A percentile compares a stretch with the other conserved stretches of the same genome.
phyloP scores from a whole-genome alignment of 75 land plant species.

The Sequoiadendron giganteum region DNA sequence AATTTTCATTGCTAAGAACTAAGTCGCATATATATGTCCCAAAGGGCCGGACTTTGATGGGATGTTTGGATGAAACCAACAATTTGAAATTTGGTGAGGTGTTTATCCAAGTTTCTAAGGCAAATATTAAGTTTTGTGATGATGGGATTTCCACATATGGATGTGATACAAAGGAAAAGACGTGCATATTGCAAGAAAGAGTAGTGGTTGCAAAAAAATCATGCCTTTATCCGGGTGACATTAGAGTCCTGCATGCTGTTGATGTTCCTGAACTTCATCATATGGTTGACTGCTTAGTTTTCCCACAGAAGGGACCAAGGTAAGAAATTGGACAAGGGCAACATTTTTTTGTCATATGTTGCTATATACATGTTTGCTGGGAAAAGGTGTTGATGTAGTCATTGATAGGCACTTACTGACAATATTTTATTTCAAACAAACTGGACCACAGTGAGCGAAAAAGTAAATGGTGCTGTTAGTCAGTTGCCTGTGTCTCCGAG shows the following conservation, averaged over 20 bases:
- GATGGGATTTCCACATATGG: constrained; percentile 22
- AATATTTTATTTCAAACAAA: neutral
- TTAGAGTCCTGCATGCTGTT: constrained; percentile 29
- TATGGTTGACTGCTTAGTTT: constrained; percentile 48
- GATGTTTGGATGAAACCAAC: constrained; percentile 44
- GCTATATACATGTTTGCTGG: neutral
- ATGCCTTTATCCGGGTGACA: constrained; percentile 51
- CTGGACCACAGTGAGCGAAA: neutral
- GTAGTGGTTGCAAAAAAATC: constrained; percentile 47
- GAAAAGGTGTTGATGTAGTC: neutral
- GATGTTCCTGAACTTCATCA: constrained; percentile 20
- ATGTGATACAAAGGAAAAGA: neutral
- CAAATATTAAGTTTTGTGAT: neutral
- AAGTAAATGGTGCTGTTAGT: neutral
- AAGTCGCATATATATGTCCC: constrained; percentile 33
- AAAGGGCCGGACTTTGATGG: constrained; percentile 42
- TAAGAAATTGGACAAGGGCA: constrained; percentile 2
- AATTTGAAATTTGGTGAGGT: constrained; percentile 38
- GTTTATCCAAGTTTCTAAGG: constrained; percentile 27
- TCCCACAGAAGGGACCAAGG: constrained; percentile 48
- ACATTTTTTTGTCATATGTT: neutral
- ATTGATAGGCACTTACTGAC: neutral
- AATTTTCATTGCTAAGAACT: constrained; percentile 24
- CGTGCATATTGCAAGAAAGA: constrained; percentile 21
- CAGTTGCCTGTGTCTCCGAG: neutral